A percentile compares a stretch with the other conserved stretches of the same genome.
These are phyloP conservation scores for Heteromeles arbutifolia DNA, from an alignment of 306 rosid species.

Conservation along the genomic window DNA sequence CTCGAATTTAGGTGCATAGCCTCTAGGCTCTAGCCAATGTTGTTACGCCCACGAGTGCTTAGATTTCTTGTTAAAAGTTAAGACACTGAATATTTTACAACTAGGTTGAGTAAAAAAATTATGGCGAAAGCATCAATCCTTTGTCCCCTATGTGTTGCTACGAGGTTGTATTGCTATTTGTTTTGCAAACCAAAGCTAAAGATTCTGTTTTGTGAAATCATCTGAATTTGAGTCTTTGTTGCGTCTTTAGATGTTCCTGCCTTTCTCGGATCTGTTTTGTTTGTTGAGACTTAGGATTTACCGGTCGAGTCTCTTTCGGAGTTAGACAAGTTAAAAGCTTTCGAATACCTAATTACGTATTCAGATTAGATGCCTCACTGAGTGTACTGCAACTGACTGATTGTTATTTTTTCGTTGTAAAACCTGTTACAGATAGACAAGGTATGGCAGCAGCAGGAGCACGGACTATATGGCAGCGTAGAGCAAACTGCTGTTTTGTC, in stretches of 20 bases:
- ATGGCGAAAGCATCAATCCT: neutral
- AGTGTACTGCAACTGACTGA: neutral
- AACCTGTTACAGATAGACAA: neutral
- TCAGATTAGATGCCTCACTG: neutral
- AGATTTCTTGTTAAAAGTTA: neutral
- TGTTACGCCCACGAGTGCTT: neutral
- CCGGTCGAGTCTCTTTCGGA: neutral
- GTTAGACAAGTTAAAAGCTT: neutral
- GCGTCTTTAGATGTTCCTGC: neutral
- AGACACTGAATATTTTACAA: neutral
- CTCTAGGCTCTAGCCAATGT: neutral
- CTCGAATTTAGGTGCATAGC: neutral
- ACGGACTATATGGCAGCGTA: slow-evolving; percentile 15
- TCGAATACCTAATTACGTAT: neutral
- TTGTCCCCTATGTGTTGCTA: neutral
- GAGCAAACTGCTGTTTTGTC: slow-evolving; percentile 14
- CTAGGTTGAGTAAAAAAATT: neutral
- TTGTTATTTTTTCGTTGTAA: neutral
- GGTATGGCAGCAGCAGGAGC: slow-evolving; percentile 30
- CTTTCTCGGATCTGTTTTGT: neutral
- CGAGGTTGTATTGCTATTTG: neutral
- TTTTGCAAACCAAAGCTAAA: neutral
- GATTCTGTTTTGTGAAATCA: neutral
- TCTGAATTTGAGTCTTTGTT: neutral
- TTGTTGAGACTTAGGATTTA: neutral